phyloP scores from a whole-genome alignment of 441 rosid species.

The Corymbia calophylla region DNA sequence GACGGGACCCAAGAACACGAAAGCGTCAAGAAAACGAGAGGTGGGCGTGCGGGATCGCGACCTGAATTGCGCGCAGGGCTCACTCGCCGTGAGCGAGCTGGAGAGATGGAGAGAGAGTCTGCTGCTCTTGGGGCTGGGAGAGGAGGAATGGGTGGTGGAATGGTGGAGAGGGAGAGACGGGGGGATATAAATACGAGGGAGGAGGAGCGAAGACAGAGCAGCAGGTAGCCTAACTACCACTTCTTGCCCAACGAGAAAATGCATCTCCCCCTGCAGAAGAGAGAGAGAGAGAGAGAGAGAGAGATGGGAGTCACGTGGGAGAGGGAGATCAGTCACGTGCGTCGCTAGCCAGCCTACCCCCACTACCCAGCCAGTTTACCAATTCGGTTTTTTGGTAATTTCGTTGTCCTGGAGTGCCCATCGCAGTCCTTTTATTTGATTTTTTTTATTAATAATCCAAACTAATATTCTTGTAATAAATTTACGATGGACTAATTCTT shows the following conservation, averaged over 20 bases:
- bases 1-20: background rate
- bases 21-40: background rate
- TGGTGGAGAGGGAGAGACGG: background rate
- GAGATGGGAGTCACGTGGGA: background rate
- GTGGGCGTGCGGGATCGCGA: background rate
- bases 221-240: background rate
- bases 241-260: background rate
- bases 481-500: too few relatives aligned
- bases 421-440: too few relatives aligned
- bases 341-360: background rate
- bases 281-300: background rate
- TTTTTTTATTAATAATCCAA: too few relatives aligned
- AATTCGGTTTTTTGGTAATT: background rate
- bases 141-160: background rate
- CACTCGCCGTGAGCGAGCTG: background rate
- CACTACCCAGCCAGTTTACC: background rate
- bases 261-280: too few relatives aligned
- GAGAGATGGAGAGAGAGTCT: background rate
- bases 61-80: background rate
- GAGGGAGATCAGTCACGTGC: background rate
- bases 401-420: background rate
- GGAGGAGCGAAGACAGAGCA: background rate
- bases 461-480: accelerated
- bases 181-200: background rate
- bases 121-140: background rate